Evolutionary conservation across 1,284 basidiomycete genomes (phyloP).

Genomic region (Cutaneotrichosporon cavernicola): DNA sequence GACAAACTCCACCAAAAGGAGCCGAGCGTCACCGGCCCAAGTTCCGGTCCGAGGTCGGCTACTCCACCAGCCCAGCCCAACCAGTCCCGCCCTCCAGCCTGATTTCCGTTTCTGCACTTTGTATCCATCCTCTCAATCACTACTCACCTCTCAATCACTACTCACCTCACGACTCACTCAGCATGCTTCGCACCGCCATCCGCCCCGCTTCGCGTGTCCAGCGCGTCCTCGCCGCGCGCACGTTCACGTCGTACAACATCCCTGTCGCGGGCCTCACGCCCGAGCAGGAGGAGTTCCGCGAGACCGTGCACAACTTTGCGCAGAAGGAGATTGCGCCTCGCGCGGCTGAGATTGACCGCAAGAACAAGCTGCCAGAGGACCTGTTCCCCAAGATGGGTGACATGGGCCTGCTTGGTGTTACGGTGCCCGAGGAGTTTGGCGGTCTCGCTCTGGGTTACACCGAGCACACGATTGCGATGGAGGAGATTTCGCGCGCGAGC

Average conservation of each 20-base stretch:
- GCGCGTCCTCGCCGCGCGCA: constrained; percentile 12
- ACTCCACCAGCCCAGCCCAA: constrained; percentile 1
- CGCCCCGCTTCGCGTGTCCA: neutral
- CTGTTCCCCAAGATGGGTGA: constrained; percentile 83
- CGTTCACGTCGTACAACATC: constrained; percentile 62
- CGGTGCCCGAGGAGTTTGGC: constrained; percentile 73
- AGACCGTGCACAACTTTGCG: constrained; percentile 73
- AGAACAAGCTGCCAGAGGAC: constrained; percentile 76
- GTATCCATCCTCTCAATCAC: neutral
- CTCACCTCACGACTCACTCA: neutral
- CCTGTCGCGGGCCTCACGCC: constrained; percentile 77
- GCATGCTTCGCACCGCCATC: constrained; percentile 2
- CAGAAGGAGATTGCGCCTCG: constrained; percentile 75
- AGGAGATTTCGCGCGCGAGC: constrained; percentile 82
- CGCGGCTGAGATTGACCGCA: constrained; percentile 78
- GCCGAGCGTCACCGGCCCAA: constrained; percentile 8
- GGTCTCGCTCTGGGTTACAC: constrained; percentile 80
- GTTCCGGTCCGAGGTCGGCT: constrained; percentile 14
- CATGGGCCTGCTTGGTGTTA: constrained; percentile 74
- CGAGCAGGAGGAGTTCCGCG: constrained; percentile 82
- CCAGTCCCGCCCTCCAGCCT: neutral
- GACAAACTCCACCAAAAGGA: neutral
- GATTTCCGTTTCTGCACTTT: neutral
- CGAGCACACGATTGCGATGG: constrained; percentile 87
- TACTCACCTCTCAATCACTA: neutral